Conservation (phyloP, 257 asterid species). For the Salvia hispanica region DNA sequence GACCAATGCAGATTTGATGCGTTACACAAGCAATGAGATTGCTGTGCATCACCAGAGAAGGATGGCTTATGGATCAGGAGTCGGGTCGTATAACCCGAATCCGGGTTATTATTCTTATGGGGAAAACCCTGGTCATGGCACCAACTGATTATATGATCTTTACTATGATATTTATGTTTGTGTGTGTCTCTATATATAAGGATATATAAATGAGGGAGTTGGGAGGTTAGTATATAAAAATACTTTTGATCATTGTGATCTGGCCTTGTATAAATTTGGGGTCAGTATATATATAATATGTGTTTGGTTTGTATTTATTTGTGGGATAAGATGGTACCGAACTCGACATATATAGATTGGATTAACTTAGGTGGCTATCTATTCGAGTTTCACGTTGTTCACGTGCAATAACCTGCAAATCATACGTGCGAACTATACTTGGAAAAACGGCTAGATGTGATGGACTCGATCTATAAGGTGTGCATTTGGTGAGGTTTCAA, state of each 20-base stretch:
- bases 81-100: slow-evolving; percentile 38
- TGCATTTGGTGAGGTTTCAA: no score
- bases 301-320: background rate
- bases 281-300: no score
- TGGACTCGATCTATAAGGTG: no score
- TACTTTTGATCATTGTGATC: slow-evolving; percentile 9
- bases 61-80: slow-evolving; percentile 35
- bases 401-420: no score
- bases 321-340: background rate
- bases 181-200: background rate
- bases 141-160: background rate
- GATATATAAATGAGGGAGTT: background rate
- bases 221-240: background rate
- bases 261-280: background rate
- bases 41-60: slow-evolving; percentile 12
- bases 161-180: background rate
- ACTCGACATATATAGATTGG: no score
- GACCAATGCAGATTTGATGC: slow-evolving; percentile 70
- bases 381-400: no score
- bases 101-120: slow-evolving; percentile 26
- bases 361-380: no score
- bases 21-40: slow-evolving; percentile 40
- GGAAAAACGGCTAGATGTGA: no score
- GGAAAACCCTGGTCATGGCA: slow-evolving; percentile 24
- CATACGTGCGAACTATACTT: no score